phyloP scores from a whole-genome alignment of 2,329 filamentous ascomycete genomes.

The Clarireedia sp. region DNA sequence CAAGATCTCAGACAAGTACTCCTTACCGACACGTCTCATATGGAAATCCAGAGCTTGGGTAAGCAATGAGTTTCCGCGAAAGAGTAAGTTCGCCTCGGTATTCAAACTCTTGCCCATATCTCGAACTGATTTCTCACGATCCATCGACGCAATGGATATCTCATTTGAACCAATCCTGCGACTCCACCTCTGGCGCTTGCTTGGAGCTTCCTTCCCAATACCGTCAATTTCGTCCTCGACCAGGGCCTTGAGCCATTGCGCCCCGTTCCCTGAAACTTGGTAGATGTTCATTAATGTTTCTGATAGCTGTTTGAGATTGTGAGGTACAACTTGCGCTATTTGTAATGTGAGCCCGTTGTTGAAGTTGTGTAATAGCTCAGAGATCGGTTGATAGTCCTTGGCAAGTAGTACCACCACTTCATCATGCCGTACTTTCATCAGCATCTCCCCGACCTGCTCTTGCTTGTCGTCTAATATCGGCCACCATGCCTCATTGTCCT shows the following conservation, averaged over 20 bases:
- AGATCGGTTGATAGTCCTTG: constrained; percentile 75
- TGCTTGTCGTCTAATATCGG: constrained; percentile 69
- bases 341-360: constrained; percentile 75
- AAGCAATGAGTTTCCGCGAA: constrained; percentile 87
- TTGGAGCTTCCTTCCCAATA: constrained; percentile 70
- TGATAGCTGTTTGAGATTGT: constrained; percentile 69
- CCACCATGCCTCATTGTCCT: constrained; percentile 83
- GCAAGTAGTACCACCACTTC: constrained; percentile 84
- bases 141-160: constrained; percentile 48
- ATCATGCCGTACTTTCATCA: constrained; percentile 75
- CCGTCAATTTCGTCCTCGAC: constrained; percentile 98
- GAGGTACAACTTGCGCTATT: constrained; percentile 70
- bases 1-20: constrained; percentile 82
- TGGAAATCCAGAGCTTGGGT: constrained; percentile 92
- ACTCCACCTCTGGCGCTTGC: constrained; percentile 66
- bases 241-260: constrained; percentile 85
- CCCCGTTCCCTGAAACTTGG: constrained; percentile 76
- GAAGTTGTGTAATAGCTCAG: constrained; percentile 78
- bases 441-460: constrained; percentile 71
- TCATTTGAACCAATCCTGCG: constrained; percentile 64
- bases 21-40: constrained; percentile 88
- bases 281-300: constrained; percentile 91
- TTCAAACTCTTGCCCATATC: constrained; percentile 74
- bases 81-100: constrained; percentile 87
- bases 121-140: constrained; percentile 64